Evolutionary conservation across 2,329 filamentous ascomycete genomes (phyloP).

Genomic region (Dendrostoma leiphaemia): DNA sequence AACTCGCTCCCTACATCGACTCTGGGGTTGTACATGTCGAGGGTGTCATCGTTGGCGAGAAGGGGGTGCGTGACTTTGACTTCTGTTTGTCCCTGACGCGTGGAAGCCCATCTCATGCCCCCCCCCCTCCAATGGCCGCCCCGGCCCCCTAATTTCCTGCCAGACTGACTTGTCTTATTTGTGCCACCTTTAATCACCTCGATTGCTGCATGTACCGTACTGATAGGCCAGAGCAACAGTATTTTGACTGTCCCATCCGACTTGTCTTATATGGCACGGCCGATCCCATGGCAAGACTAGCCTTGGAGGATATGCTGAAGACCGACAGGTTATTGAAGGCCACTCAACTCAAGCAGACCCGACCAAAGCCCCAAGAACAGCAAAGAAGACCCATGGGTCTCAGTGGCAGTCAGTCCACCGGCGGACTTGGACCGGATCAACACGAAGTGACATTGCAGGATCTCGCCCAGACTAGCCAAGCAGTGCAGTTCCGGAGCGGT

Average conservation of each 20-base stretch:
- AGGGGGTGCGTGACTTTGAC: conserved; percentile 36
- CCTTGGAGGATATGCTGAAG: conserved; percentile 62
- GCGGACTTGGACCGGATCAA: conserved; percentile 32
- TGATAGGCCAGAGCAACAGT: neutral
- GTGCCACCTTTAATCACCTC: too few relatives aligned
- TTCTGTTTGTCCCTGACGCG: too few relatives aligned
- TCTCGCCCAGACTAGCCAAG: conserved; percentile 64
- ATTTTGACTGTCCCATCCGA: conserved; percentile 70
- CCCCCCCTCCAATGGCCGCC: too few relatives aligned
- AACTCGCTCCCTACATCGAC: conserved; percentile 69
- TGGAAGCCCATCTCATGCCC: too few relatives aligned
- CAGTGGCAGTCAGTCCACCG: conserved; percentile 36
- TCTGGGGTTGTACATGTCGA: conserved; percentile 48
- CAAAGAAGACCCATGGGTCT: conserved; percentile 40
- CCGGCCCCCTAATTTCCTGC: too few relatives aligned
- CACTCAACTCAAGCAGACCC: conserved; percentile 54
- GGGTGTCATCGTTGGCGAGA: conserved; percentile 65
- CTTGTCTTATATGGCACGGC: conserved; percentile 69
- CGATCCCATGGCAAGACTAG: conserved; percentile 47
- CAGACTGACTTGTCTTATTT: too few relatives aligned
- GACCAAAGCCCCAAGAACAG: conserved; percentile 50
- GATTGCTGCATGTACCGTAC: neutral
- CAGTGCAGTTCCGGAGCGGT: conserved; percentile 64
- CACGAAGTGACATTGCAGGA: conserved; percentile 55
- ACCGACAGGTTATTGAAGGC: conserved; percentile 61